phyloP scores from a whole-genome alignment of 345 rosid species.

The Zanthoxylum bungeanum region DNA sequence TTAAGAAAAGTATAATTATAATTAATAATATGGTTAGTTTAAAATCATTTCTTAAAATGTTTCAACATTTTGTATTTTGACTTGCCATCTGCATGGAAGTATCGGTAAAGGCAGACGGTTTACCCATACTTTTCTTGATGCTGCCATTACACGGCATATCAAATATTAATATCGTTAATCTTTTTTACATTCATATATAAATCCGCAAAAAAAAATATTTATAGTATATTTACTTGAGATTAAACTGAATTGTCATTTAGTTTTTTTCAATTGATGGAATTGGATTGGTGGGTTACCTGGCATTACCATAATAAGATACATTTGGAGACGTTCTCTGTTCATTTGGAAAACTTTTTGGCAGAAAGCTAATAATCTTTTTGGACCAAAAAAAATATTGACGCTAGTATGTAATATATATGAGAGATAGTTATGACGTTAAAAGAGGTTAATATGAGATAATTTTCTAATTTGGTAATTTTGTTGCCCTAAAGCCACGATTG shows the following conservation, averaged over 20 bases:
- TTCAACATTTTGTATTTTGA: slow-evolving; percentile 38
- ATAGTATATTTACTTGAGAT: too few relatives aligned
- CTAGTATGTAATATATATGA: background rate
- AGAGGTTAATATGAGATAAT: background rate
- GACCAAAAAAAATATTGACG: background rate
- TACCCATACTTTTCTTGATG: slow-evolving; percentile 45
- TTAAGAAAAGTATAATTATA: slow-evolving; percentile 27
- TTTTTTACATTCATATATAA: background rate
- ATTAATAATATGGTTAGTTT: slow-evolving; percentile 6
- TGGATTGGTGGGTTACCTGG: background rate
- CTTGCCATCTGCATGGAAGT: slow-evolving; percentile 48
- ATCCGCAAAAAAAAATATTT: slow-evolving; percentile 16
- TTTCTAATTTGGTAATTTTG: background rate
- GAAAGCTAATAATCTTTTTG: background rate
- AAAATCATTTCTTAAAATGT: slow-evolving; percentile 7
- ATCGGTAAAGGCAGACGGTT: slow-evolving; percentile 34
- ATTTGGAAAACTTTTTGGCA: slow-evolving; percentile 1
- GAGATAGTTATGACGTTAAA: background rate
- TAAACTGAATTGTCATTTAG: too few relatives aligned
- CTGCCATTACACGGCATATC: slow-evolving; percentile 47
- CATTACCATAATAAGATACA: slow-evolving; percentile 10
- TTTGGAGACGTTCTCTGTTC: slow-evolving; percentile 3
- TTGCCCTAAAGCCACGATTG: too few relatives aligned
- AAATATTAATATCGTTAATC: slow-evolving; percentile 28
- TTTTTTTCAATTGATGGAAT: slow-evolving; percentile 5